Base-by-base conservation (phyloP, 2,329 filamentous ascomycete species). In the Coleophoma cylindrospora region DNA sequence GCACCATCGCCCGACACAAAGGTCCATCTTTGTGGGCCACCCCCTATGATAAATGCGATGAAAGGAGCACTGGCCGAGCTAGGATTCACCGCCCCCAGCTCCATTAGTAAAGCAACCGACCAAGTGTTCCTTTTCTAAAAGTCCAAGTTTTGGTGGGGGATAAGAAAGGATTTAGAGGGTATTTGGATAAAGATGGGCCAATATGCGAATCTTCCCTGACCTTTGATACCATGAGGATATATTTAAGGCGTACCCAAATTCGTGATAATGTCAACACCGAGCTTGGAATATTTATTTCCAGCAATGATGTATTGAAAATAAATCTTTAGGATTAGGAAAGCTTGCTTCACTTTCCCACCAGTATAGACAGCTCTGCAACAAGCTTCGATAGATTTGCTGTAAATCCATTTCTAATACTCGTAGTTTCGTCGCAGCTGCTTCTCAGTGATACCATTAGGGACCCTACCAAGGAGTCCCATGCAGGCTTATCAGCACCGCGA, bases 1-100 rank as follows among this genome's bases (percentile, higher is more conserved):
- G 55, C 58, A 0, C 64, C 79, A 0, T 67, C 65, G 0, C 41
- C 59, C 0, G 74, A 78, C 13, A 70, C 71, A 2, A 83, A 80
- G 61, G 61, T 81, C 8, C 68, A 83, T 68, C 64, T 84, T 1
- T 85, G 81, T 56, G 82, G 82, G 0, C 81, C 82, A 0, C 81
- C 81, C 0, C 75, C 74, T 0, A 80, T 85, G 79, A 67, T 84
- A 2, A 74, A 74, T 41, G 79, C 77, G 0, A 70, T 74, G 13
- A 84, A 81, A 67, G 76, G 73, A 57, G 67, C 65, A 8, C 60
- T 81, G 53, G 66, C 65, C 0, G 66, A 66, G 10, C 50, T 83
- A 34, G 80, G 79, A 0, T 83, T 75, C 53, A 65, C 76, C 53
- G 67, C 71, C 48, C 74, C 79, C 0, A 73, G 74, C 0, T 67